Evolutionary conservation across 2,329 filamentous ascomycete genomes (phyloP), one percentile per base, ranked within the genome.

Genomic region (Oidium heveae): DNA sequence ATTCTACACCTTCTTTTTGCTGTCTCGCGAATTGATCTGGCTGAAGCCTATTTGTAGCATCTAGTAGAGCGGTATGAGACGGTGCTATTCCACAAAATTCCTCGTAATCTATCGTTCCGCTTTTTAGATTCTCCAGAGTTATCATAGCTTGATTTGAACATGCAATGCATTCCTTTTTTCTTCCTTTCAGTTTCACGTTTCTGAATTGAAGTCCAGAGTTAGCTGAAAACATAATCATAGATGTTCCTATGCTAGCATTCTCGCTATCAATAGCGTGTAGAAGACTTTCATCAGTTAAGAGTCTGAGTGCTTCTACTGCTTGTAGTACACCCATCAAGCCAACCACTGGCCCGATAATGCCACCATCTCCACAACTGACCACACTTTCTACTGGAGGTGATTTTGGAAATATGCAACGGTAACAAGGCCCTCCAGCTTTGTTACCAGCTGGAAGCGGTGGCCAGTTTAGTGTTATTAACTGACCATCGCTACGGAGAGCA

Each of bases 261-360:
- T 16, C 58, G 7, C 65, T 62, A 9, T 62, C 52, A 24, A 10
- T 28, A 28, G 20, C 56, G 18, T 32, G 6, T 20, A 36, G 24
- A 24, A 63, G 51, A 56, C 55, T 63, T 54, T 55, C 61, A 47
- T 61, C 61, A 2, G 77, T 73, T 16, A 95, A 73, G n/a, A 95
- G 67, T 65, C 93, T 91, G 62, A 96, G 80, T 0, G 86, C 80
- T 68, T 96, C 87, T 1, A 94, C 71, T 0, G 91, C 89, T 69
- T 96, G 91, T 55, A 96, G 69, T 0, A 94, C 80, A 8, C 91
- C 91, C 86, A 98, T 95, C 0, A 80, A 74, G 0, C 91, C 91
- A 0, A 98, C 91, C 0, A 95, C 87, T 0, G 91, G 88, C 0
- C 91, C 91, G 1, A 98, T 63, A 9, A 98, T 87, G 0, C 91